These are phyloP conservation scores for Hypomyces perniciosus DNA, from an alignment of 2,329 filamentous ascomycete genomes.

Conservation along the genomic window DNA sequence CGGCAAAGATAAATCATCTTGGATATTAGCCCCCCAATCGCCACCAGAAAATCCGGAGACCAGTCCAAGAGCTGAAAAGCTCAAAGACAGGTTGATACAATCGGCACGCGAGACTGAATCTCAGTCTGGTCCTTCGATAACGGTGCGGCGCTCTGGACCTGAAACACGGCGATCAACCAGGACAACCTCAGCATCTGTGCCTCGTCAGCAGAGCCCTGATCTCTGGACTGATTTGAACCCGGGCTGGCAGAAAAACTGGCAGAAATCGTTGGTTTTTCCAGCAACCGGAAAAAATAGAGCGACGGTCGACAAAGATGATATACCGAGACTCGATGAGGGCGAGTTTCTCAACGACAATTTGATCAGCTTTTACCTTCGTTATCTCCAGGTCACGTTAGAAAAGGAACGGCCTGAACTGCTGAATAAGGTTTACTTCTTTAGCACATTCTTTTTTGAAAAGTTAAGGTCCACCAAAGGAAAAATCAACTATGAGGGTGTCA, in stretches of 20 bases:
- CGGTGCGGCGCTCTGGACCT: neutral
- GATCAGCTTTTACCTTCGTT: slow-evolving; percentile 79
- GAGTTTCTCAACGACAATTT: slow-evolving; percentile 91
- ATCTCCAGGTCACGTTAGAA: slow-evolving; percentile 57
- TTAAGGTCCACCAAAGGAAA: slow-evolving; percentile 56
- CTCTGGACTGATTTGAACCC: slow-evolving; percentile 48
- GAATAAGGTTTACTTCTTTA: slow-evolving; percentile 77
- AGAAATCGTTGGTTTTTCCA: slow-evolving; percentile 57
- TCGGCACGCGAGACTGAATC: neutral
- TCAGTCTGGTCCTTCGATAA: neutral
- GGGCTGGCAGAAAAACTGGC: slow-evolving; percentile 48
- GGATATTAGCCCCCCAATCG: neutral
- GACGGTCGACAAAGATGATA: slow-evolving; percentile 64
- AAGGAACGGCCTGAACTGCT: slow-evolving; percentile 48
- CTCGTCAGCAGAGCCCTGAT: slow-evolving; percentile 16
- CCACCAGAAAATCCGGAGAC: neutral
- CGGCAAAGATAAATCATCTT: neutral
- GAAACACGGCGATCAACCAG: slow-evolving; percentile 23
- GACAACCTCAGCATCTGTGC: slow-evolving; percentile 13
- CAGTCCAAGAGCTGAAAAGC: slow-evolving; percentile 12
- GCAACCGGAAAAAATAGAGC: slow-evolving; percentile 52
- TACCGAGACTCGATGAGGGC: slow-evolving; percentile 71
- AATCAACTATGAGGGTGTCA: slow-evolving; percentile 81
- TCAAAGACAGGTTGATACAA: slow-evolving; percentile 23
- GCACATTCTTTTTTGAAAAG: slow-evolving; percentile 83